Evolutionary conservation across 305 asterid species (phyloP), one percentile per base, ranked within the genome.

Genomic region (Stenogyne calaminthoides): DNA sequence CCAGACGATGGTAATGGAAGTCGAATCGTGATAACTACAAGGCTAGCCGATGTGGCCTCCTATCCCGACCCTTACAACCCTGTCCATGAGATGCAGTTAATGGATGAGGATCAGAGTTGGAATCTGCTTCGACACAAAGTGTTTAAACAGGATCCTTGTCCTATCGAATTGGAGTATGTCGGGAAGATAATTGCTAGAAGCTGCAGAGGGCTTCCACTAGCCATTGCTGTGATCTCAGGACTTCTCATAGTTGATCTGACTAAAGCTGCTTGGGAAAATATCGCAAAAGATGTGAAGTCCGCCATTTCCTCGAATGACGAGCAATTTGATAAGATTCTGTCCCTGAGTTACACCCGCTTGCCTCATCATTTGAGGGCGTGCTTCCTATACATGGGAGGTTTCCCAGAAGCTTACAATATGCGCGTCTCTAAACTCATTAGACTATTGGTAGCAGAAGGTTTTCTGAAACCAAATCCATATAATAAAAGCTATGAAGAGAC

Each of bases 191-290:
- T 71, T 6, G 49, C 49, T 2, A 29, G 15, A 2, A 60, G 52
- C 61, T 71, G 76, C 76, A 71, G 52, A 0, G 76, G 76, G 10
- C 76, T 71, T 5, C 69, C 76, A 0, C 61, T 71, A 0, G 75
- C 75, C 11, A 59, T 71, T 18, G 60, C 37, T 18, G 75, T 71
- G 60, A 29, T 59, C 7, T 59, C 75, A 10, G 74, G 74, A 2
- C 74, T 70, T 42, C 67, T 70, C 14, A 4, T 12, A 1, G 51
- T 11, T 2, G 68, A 59, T 6, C 46, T 10, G 59, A 15, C 68
- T 2, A 44, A 29, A 44, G 0, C 51, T 7, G 36, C 49, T 7
- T 58, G 75, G 68, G 6, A 27, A 0, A 71, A 27, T 1, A 10
- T 58, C 6, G 60, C 68, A 0, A 10, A n/a, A 11, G 62, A 70